phyloP scores from a whole-genome alignment of 345 rosid genomes.

The Eucalyptus curtisii region DNA sequence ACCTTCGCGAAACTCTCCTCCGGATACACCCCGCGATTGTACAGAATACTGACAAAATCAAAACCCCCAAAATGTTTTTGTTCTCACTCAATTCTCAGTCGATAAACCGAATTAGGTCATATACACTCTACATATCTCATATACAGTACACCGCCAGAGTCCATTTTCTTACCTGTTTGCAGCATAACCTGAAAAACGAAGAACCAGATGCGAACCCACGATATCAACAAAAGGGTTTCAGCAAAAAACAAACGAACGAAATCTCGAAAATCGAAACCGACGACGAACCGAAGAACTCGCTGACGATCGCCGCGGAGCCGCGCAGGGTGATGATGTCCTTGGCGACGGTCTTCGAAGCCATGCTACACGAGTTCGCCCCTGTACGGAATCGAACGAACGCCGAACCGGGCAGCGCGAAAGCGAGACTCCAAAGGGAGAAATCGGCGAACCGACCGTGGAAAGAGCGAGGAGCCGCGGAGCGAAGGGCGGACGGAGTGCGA shows the following conservation, averaged over 20 bases:
- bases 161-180: conserved; percentile 64
- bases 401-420: not conserved
- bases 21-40: conserved; percentile 91
- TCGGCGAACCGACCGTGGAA: not conserved
- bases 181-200: conserved; percentile 63
- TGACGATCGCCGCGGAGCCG: conserved; percentile 94
- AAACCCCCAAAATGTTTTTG: not conserved
- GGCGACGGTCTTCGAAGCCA: conserved; percentile 68
- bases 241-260: not conserved
- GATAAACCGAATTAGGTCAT: not conserved
- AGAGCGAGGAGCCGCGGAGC: not conserved
- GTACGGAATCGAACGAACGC: not conserved
- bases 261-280: not conserved
- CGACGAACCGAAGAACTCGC: conserved; percentile 81
- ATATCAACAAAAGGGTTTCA: not conserved
- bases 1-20: conserved; percentile 88
- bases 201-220: not conserved
- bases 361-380: not conserved
- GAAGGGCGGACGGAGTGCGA: not conserved
- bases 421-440: not conserved
- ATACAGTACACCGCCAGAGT: not conserved
- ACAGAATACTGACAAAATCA: conserved; percentile 52
- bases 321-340: conserved; percentile 94
- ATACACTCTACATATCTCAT: not conserved
- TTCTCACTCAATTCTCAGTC: not conserved